These are phyloP conservation scores for Leccinellum rugosiceps DNA, from an alignment of 768 basidiomycete genomes.

Conservation along the genomic window DNA sequence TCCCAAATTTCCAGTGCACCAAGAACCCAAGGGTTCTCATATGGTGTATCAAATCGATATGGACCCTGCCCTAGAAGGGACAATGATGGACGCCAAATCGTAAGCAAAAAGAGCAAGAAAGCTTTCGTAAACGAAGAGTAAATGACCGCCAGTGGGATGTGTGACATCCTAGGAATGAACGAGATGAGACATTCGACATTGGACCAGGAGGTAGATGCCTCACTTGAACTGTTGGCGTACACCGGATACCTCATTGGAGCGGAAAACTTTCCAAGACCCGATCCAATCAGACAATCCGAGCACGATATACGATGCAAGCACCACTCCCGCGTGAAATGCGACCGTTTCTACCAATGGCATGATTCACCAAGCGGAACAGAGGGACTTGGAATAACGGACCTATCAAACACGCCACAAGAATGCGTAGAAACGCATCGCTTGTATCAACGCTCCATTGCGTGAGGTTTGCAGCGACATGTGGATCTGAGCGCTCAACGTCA, in stretches of 20 bases:
- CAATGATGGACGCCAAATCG: slow-evolving; percentile 67
- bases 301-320: slow-evolving; percentile 52
- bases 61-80: slow-evolving; percentile 16
- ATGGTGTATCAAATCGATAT: slow-evolving; percentile 24
- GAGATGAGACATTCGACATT: not conserved
- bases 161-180: slow-evolving; percentile 49
- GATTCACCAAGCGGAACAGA: not conserved
- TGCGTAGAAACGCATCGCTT: slow-evolving; percentile 47
- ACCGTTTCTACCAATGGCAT: slow-evolving; percentile 58
- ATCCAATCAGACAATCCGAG: slow-evolving; percentile 42
- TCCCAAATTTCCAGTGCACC: slow-evolving; percentile 56
- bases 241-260: slow-evolving; percentile 37
- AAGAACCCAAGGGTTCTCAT: slow-evolving; percentile 35
- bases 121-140: slow-evolving; percentile 84
- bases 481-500: slow-evolving; percentile 33
- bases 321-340: slow-evolving; percentile 70
- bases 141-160: slow-evolving; percentile 74
- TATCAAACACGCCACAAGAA: slow-evolving; percentile 62
- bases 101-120: slow-evolving; percentile 76
- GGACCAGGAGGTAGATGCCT: not conserved
- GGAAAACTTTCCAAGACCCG: slow-evolving; percentile 22
- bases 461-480: slow-evolving; percentile 33
- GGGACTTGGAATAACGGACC: slow-evolving; percentile 37
- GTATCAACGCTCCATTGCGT: slow-evolving; percentile 55
- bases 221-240: slow-evolving; percentile 65